Percentiles rank a stretch among this genome's conserved stretches.
Evolutionary conservation across 1,284 basidiomycete species (phyloP).

Genomic region (Ceratobasidium sp.): DNA sequence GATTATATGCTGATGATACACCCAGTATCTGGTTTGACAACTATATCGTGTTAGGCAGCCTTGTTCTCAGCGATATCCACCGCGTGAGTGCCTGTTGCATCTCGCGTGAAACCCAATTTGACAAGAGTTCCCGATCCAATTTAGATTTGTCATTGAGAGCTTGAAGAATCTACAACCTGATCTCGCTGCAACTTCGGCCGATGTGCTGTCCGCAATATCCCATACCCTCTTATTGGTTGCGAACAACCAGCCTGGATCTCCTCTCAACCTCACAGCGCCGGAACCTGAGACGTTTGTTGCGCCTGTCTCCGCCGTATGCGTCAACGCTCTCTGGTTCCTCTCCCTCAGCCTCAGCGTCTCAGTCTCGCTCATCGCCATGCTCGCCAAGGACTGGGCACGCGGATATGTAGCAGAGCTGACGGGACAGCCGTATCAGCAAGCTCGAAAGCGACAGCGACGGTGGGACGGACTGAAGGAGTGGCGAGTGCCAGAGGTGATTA

Average conservation of each 20-base stretch:
- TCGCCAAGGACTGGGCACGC: conserved; percentile 27
- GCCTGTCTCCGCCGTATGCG: not conserved
- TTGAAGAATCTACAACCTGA: not conserved
- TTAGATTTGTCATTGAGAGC: conserved; percentile 13
- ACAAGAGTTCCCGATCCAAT: not conserved
- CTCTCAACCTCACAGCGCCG: not conserved
- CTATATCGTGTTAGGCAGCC: conserved; percentile 10
- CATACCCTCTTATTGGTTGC: conserved; percentile 6
- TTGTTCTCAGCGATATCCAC: conserved; percentile 8
- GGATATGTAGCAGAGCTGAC: conserved; percentile 18
- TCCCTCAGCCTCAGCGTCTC: conserved; percentile 23
- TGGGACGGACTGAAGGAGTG: not conserved
- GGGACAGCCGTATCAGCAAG: conserved; percentile 25
- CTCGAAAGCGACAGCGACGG: conserved; percentile 9
- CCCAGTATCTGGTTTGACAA: too few relatives aligned
- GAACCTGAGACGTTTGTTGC: not conserved
- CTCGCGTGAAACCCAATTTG: not conserved
- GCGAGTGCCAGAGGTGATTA: not conserved
- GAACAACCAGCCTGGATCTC: not conserved
- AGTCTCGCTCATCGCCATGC: conserved; percentile 26
- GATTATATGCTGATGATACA: too few relatives aligned
- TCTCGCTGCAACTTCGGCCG: not conserved
- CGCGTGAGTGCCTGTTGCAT: not conserved
- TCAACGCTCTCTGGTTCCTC: conserved; percentile 28
- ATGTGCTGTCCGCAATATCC: conserved; percentile 1